Conservation (phyloP, 2,329 filamentous ascomycete genomes). For the Sphaerostilbella broomeana region DNA sequence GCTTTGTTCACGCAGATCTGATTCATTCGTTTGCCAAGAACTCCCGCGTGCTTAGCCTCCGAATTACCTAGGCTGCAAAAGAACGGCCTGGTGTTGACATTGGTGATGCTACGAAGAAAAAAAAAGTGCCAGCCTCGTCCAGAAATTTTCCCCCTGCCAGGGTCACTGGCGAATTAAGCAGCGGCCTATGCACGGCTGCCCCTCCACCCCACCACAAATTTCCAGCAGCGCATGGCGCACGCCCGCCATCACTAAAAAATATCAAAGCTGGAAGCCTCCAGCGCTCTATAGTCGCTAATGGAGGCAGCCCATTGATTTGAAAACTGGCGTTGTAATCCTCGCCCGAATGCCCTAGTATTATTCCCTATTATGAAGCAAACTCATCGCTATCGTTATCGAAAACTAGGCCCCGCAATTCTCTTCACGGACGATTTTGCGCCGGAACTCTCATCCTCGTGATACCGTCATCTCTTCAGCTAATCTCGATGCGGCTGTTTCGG, state of each 20-base stretch:
- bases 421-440: constrained; percentile 2
- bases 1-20: constrained; percentile 1
- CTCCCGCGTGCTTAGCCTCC: constrained; percentile 1
- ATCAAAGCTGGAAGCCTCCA: too few relatives aligned
- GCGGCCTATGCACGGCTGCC: constrained; percentile 28
- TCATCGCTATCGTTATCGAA: too few relatives aligned
- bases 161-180: constrained; percentile 24
- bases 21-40: constrained; percentile 2
- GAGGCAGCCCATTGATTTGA: too few relatives aligned
- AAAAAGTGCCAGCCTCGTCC: constrained; percentile 25
- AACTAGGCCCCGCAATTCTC: too few relatives aligned
- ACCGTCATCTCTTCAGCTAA: background rate
- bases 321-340: too few relatives aligned
- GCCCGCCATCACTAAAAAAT: too few relatives aligned
- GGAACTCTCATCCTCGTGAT: background rate
- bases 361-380: too few relatives aligned
- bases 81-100: constrained; percentile 7
- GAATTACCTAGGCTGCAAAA: constrained; percentile 15
- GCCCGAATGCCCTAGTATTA: too few relatives aligned
- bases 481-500: too few relatives aligned
- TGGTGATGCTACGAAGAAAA: constrained; percentile 16
- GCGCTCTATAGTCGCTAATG: too few relatives aligned
- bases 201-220: constrained; percentile 23
- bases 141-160: constrained; percentile 28
- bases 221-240: background rate